Conservation (phyloP, 306 rosid genomes). For the Pyrus pyrifolia region DNA sequence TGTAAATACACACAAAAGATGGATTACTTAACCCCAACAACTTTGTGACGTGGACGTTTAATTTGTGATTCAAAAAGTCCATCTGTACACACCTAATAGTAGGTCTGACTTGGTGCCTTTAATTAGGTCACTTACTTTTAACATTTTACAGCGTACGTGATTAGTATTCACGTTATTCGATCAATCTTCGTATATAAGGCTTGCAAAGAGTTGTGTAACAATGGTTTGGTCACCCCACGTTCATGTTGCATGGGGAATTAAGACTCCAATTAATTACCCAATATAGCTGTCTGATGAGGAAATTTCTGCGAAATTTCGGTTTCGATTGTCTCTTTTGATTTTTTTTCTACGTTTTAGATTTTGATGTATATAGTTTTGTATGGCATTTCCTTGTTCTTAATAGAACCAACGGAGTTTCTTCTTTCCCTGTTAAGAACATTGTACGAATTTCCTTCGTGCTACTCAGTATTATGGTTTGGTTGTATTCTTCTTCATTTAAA, state of each 20-base stretch:
- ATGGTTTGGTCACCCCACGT: not conserved
- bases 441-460: not conserved
- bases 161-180: not conserved
- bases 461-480: too few species aligned
- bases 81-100: slow-evolving; percentile 14
- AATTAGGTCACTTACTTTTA: not conserved
- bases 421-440: not conserved
- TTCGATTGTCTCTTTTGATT: not conserved
- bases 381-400: not conserved
- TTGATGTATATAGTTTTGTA: not conserved
- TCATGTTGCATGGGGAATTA: not conserved
- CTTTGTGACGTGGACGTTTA: not conserved
- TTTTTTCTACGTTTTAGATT: not conserved
- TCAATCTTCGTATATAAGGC: not conserved
- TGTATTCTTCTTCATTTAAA: too few species aligned
- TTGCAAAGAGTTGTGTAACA: not conserved
- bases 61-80: not conserved
- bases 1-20: slow-evolving; percentile 16
- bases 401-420: not conserved
- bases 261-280: not conserved
- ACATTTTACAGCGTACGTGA: not conserved
- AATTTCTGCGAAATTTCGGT: not conserved
- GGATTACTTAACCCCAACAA: slow-evolving; percentile 77
- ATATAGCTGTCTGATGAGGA: not conserved
- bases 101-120: not conserved